A percentile compares a stretch with the other conserved stretches of the same genome.
These are phyloP conservation scores for Geotrichum fermentans DNA, from an alignment of 1,139 yeast species.

Conservation along the genomic window DNA sequence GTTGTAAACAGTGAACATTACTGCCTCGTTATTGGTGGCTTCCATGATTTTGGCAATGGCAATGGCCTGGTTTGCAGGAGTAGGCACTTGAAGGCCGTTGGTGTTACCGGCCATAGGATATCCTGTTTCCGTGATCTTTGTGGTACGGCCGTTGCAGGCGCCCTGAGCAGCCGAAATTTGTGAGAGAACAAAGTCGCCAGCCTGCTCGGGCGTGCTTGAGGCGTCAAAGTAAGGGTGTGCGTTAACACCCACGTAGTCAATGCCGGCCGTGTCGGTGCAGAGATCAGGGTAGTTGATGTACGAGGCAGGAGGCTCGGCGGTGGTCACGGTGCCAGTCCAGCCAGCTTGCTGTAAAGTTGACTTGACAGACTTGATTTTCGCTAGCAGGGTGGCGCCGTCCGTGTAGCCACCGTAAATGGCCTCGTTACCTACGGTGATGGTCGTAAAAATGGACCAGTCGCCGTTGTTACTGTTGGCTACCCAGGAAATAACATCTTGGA, in stretches of 20 bases:
- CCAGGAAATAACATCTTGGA: constrained; percentile 49
- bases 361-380: constrained; percentile 62
- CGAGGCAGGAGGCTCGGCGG: constrained; percentile 84
- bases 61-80: constrained; percentile 58
- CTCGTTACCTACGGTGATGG: constrained; percentile 81
- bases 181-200: constrained; percentile 65
- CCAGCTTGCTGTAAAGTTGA: constrained; percentile 58
- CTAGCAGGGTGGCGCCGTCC: constrained; percentile 53
- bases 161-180: constrained; percentile 53
- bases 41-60: constrained; percentile 63
- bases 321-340: constrained; percentile 69
- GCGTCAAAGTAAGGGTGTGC: constrained; percentile 82
- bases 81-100: constrained; percentile 72
- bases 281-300: constrained; percentile 59
- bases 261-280: constrained; percentile 54
- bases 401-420: constrained; percentile 63
- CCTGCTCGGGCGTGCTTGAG: constrained; percentile 52
- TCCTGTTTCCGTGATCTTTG: constrained; percentile 74
- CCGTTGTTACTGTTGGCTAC: constrained; percentile 41
- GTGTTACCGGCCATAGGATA: constrained; percentile 71
- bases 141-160: constrained; percentile 40
- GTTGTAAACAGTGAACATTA: constrained; percentile 67
- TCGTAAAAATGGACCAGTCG: constrained; percentile 66
- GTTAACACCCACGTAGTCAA: constrained; percentile 79
- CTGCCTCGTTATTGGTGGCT: constrained; percentile 49